These are phyloP conservation scores for Draba incana DNA, from an alignment of 345 rosid genomes.

Conservation along the genomic window DNA sequence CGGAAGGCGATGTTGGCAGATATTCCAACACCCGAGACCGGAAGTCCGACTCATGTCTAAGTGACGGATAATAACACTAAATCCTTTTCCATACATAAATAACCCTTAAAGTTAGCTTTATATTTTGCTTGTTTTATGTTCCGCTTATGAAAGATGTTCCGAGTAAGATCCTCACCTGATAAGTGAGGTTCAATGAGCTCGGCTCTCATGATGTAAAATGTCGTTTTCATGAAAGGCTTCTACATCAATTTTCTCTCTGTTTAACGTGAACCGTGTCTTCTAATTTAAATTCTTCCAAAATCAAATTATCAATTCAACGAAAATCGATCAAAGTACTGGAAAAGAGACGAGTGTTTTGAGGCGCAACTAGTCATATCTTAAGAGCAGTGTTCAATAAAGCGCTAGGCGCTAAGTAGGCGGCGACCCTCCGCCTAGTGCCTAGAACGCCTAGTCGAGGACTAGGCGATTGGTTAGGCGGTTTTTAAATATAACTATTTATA, in stretches of 20 bases:
- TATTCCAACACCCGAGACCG: conserved; percentile 49
- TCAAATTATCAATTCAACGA: background rate
- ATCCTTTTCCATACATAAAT: conserved; percentile 21
- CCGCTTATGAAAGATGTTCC: background rate
- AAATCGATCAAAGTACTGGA: conserved; percentile 7
- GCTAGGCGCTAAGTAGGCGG: too few species aligned
- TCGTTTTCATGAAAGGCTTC: conserved; percentile 24
- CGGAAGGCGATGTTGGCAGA: conserved; percentile 46
- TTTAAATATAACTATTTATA: too few species aligned
- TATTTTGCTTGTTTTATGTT: conserved; percentile 18
- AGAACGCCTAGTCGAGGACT: too few species aligned
- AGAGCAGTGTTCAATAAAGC: too few species aligned
- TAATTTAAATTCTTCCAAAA: background rate
- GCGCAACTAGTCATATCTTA: conserved; percentile 15
- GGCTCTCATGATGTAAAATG: conserved; percentile 33
- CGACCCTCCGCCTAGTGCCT: too few species aligned
- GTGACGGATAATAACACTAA: background rate
- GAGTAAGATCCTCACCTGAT: too few species aligned
- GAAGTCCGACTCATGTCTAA: conserved; percentile 61
- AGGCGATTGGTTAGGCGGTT: too few species aligned
- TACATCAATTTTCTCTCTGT: conserved; percentile 21
- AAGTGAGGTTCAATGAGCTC: conserved; percentile 31
- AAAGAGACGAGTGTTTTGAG: conserved; percentile 24
- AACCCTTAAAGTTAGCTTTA: conserved; percentile 29
- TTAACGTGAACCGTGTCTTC: background rate